Evolutionary conservation across 768 basidiomycete species (phyloP), one percentile per base, ranked within the genome.

Genomic region (Kwoniella europaea): DNA sequence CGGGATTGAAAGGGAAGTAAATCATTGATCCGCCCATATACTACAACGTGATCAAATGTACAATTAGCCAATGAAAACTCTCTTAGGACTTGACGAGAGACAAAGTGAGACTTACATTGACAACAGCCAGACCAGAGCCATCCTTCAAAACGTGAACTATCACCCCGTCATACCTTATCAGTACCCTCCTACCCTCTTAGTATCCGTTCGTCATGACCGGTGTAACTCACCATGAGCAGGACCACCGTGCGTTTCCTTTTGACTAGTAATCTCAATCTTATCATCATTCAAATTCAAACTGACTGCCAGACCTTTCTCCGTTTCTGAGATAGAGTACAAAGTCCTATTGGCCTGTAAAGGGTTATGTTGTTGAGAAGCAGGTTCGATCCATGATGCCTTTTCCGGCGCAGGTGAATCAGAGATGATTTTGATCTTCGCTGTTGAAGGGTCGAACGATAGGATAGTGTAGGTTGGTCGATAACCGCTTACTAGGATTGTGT

Each of bases 381-480:
- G 83, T 12, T 89, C 87, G 71, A 94, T 86, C 92, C 92, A 94
- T 5, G 91, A 92, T 0, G 92, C 91, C 63, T 78, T 79, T 29
- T 71, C 65, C 5, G 80, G 81, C 3, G 80, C 75, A 12, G 76
- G 72, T 46, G 76, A 75, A 29, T 80, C 75, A 5, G 74, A 71
- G 16, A 78, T 65, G 42, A 88, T 79, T 12, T 84, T 84, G 67
- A 92, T 83, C 24, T 86, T 86, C 7, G 84, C 77, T 0, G 83
- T 78, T 0, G 83, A 77, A 10, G 88, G 85, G 76, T 91, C 88
- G 76, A 94, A 93, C 20, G 82, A 78, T 64, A 92, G 85, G 1
- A 90, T 89, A 50, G 87, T 86, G 71, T 93, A 86, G 46, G 87
- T 85, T 77, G 88, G 85, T 24, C 90, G 87, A 72, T 84, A 82